Percentiles rank a stretch among this genome's conserved stretches.
These are phyloP conservation scores for Talaromyces stipitatus DNA, from an alignment of 495 filamentous ascomycete genomes.

Conservation along the genomic window DNA sequence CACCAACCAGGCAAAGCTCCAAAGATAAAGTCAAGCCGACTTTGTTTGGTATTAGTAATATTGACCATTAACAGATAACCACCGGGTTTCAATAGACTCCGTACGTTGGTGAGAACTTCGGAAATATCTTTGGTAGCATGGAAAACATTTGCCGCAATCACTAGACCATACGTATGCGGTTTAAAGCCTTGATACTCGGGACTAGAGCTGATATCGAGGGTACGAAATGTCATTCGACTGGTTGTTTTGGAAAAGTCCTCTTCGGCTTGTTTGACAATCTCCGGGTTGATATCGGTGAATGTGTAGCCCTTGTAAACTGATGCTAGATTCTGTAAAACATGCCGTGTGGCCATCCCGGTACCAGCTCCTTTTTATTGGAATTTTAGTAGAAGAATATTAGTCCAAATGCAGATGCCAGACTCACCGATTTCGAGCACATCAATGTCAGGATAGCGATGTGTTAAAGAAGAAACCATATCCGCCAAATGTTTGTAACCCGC, in stretches of 20 bases:
- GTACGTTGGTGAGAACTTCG: conserved; percentile 14
- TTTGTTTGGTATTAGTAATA: too few species aligned
- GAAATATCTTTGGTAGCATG: conserved; percentile 19
- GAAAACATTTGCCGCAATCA: conserved; percentile 15
- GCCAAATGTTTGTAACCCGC: conserved; percentile 11
- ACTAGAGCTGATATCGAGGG: conserved; percentile 28
- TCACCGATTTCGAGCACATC: conserved; percentile 30
- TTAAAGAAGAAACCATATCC: conserved; percentile 18
- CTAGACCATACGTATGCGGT: conserved; percentile 32
- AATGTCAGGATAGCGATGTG: conserved; percentile 12
- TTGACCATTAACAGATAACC: too few species aligned
- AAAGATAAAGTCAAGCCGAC: too few species aligned
- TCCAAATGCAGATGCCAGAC: not conserved
- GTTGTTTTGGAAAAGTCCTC: conserved; percentile 7
- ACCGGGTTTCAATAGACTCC: conserved; percentile 20
- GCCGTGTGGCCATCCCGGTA: conserved; percentile 33
- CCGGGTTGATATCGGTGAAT: conserved; percentile 38
- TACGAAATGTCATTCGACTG: conserved; percentile 31
- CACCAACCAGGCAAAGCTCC: too few species aligned
- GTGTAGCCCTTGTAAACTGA: conserved; percentile 26
- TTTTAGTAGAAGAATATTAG: not conserved
- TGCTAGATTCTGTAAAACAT: conserved; percentile 9
- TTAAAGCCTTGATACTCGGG: conserved; percentile 29
- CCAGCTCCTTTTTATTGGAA: conserved; percentile 14
- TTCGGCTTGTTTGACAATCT: conserved; percentile 27